Evolutionary conservation across 1,139 yeast genomes (phyloP), one percentile per base, ranked within the genome.

Genomic region (Saccharomycopsis hybrid): DNA sequence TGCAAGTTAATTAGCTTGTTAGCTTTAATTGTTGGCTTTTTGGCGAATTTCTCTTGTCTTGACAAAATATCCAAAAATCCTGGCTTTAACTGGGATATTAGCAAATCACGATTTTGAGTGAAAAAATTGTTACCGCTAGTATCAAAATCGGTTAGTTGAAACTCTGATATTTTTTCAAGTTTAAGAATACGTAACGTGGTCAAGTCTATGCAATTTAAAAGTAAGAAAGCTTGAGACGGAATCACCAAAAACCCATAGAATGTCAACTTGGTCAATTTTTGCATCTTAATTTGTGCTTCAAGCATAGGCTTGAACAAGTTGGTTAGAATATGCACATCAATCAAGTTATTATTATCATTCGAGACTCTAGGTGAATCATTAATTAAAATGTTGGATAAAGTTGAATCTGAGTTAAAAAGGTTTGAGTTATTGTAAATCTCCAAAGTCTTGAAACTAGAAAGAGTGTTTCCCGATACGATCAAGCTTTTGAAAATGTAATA

Each of bases 231-330:
- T 8, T 49, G 49, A 5, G 13, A 13, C 9, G 49, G 48, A 4
- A 45, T 8, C 3, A 49, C 42, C 4, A 42, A 8, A 46, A 46
- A 37, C 3, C 52, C 52, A 8, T 31, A 36, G 7, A 49, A 42
- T 4, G 40, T 7, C 4, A 49, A 30, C 43, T 46, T 28, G 4
- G 5, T 31, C 3, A 49, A 33, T 25, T 25, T 42, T 7, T 24
- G 13, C 25, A 49, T 11, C 24, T 5, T 46, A 3, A 45, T 24
- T 3, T 31, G 13, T 8, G 9, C n/a, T 28, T 41, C 44, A 13
- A 41, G 7, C 9, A 49, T 11, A 3, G 52, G 52, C n/a, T 18
- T 18, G 35, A 49, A 49, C 5, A 49, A 33, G 35, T 46, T 46
- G 5, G 32, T 46, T 30, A 49, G 29, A 5, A 46, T 33, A 25